Conservation (phyloP, 225 moss, liverwort and hornwort genomes). For the Climacium dendroides region DNA sequence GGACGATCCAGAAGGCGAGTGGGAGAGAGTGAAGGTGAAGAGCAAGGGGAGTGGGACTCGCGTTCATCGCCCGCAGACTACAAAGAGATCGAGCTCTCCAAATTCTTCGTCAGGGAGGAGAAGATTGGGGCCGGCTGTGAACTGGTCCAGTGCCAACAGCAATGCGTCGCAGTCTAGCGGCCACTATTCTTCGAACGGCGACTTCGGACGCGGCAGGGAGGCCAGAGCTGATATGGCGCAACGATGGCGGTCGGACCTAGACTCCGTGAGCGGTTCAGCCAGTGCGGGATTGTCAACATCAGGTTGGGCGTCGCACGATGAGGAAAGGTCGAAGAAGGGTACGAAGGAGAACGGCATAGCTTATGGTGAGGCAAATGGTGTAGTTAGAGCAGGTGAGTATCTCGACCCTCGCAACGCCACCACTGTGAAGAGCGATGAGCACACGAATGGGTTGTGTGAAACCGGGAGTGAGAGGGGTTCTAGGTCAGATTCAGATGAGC, state of each 20-base stretch:
- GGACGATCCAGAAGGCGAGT: constrained; percentile 78
- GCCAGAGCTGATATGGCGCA: constrained; percentile 57
- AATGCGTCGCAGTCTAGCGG: constrained; percentile 25
- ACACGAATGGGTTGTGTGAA: constrained; percentile 55
- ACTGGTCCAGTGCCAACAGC: constrained; percentile 38
- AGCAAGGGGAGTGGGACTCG: constrained; percentile 63
- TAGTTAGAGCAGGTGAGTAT: constrained; percentile 43
- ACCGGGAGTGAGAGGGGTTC: constrained; percentile 51
- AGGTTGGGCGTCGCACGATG: constrained; percentile 71
- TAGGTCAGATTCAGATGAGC: constrained; percentile 60
- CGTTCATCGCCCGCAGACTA: constrained; percentile 32
- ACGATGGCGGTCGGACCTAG: constrained; percentile 87
- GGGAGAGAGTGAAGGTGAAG: constrained; percentile 93
- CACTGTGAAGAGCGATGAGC: constrained; percentile 37
- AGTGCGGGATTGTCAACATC: constrained; percentile 65
- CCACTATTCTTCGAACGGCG: constrained; percentile 44
- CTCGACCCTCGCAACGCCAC: constrained; percentile 35
- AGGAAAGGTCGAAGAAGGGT: constrained; percentile 68
- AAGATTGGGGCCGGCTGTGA: constrained; percentile 27
- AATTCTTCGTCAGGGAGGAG: constrained; percentile 49
- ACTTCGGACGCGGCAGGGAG: constrained; percentile 66
- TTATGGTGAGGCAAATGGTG: constrained; percentile 51
- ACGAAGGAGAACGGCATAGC: constrained; percentile 51
- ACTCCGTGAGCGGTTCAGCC: constrained; percentile 74
- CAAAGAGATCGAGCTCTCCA: constrained; percentile 72